phyloP scores from a whole-genome alignment of 192 early-diverging fungal genomes.

The Backusella luteola region DNA sequence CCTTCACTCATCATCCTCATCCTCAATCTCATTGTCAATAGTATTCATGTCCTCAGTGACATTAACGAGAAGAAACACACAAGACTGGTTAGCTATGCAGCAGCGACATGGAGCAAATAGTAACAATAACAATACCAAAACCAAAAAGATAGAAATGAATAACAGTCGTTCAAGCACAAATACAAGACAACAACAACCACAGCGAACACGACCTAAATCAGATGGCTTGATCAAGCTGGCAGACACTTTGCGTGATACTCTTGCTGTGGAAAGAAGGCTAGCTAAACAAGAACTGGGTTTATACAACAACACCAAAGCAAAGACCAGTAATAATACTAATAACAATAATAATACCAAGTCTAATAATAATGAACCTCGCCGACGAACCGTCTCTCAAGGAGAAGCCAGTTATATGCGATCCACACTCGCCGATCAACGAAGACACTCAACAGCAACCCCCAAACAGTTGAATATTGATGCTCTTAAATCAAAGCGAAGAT shows the following conservation, averaged over 20 bases:
- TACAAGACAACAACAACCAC: background rate
- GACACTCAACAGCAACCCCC: constrained; percentile 7
- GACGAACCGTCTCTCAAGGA: constrained; percentile 7
- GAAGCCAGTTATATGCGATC: constrained; percentile 16
- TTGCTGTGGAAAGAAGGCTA: constrained; percentile 3
- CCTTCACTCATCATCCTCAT: background rate
- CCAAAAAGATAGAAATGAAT: background rate
- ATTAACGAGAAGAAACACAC: constrained; percentile 2
- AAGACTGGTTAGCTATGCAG: constrained; percentile 4
- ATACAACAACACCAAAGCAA: background rate
- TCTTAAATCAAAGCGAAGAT: background rate
- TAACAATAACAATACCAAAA: background rate
- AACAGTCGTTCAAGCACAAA: background rate
- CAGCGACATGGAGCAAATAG: background rate
- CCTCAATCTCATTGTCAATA: background rate
- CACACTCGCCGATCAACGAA: background rate
- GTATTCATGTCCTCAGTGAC: constrained; percentile 1
- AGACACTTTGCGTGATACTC: constrained; percentile 11
- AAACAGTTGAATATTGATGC: background rate
- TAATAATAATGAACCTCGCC: background rate
- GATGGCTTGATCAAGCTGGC: background rate
- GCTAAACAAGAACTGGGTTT: constrained; percentile 15
- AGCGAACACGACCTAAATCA: background rate
- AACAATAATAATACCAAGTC: background rate
- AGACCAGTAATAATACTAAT: background rate